These are phyloP conservation scores for Metarhizium brunneum DNA, from an alignment of 2,329 filamentous ascomycete genomes.

Conservation along the genomic window DNA sequence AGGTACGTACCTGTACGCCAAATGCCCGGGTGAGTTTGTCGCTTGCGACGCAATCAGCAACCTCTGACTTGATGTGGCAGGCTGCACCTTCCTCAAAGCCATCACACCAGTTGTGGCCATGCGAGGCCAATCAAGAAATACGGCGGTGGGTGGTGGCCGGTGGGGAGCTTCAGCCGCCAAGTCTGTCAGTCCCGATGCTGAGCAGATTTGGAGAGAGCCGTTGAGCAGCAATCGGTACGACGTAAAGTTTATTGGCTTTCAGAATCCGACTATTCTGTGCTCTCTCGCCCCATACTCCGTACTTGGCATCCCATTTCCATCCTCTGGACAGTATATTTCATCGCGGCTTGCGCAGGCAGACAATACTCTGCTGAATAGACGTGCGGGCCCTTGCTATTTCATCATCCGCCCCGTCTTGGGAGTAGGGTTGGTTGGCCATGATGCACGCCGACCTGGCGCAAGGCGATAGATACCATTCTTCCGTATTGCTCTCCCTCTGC, in stretches of 20 bases:
- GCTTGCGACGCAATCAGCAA: not conserved
- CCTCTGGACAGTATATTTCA: not conserved
- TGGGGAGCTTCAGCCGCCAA: too few species aligned
- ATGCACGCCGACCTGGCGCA: not conserved
- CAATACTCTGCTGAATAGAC: not conserved
- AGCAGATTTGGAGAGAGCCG: too few species aligned
- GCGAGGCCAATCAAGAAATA: not conserved
- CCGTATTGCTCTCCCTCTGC: not conserved
- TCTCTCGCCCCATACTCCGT: too few species aligned
- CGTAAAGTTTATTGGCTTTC: too few species aligned
- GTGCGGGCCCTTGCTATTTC: not conserved
- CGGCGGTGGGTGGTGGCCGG: not conserved
- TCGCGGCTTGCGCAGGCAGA: not conserved
- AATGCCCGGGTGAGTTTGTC: too few species aligned
- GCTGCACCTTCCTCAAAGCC: not conserved
- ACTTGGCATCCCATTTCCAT: not conserved
- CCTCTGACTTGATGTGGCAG: not conserved
- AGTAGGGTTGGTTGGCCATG: not conserved
- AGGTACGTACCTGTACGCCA: too few species aligned
- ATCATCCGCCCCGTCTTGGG: not conserved
- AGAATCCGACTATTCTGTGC: too few species aligned
- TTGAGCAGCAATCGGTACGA: too few species aligned
- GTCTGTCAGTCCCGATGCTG: too few species aligned
- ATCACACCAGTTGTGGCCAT: not conserved
- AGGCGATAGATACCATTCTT: not conserved